phyloP scores from a whole-genome alignment of 768 basidiomycete species.

The Mycena belliarum region DNA sequence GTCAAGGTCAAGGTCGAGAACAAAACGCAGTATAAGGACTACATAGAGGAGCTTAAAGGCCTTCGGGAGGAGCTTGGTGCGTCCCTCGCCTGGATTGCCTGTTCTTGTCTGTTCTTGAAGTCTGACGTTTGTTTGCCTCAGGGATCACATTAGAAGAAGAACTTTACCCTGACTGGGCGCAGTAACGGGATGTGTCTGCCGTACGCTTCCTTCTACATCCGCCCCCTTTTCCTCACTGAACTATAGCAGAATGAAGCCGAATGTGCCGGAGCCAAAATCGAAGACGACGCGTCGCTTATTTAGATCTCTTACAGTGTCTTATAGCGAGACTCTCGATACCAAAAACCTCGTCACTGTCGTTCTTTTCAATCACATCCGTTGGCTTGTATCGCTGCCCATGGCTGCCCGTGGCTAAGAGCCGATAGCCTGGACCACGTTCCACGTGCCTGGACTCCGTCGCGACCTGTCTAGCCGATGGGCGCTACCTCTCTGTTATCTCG shows the following conservation, averaged over 20 bases:
- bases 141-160: slow-evolving; percentile 47
- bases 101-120: not conserved
- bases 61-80: slow-evolving; percentile 90
- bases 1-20: slow-evolving; percentile 98
- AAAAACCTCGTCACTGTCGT: slow-evolving; percentile 8
- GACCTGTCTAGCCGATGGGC: not conserved
- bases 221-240: not conserved
- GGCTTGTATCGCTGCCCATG: not conserved
- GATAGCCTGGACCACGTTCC: too few species aligned
- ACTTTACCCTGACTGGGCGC: slow-evolving; percentile 40
- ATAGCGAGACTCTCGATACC: slow-evolving; percentile 4
- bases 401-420: not conserved
- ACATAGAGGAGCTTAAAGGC: slow-evolving; percentile 87
- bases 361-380: slow-evolving; percentile 9
- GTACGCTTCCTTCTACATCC: not conserved
- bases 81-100: slow-evolving; percentile 17
- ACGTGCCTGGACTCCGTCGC: too few species aligned
- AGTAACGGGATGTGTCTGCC: slow-evolving; percentile 10
- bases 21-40: slow-evolving; percentile 90
- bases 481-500: too few species aligned
- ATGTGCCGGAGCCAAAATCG: slow-evolving; percentile 4
- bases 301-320: not conserved
- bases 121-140: slow-evolving; percentile 17
- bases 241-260: not conserved
- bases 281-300: slow-evolving; percentile 6